These are phyloP conservation scores for Chenopodium berlandieri DNA, from an alignment of 148 eudicot genomes.

Conservation along the genomic window DNA sequence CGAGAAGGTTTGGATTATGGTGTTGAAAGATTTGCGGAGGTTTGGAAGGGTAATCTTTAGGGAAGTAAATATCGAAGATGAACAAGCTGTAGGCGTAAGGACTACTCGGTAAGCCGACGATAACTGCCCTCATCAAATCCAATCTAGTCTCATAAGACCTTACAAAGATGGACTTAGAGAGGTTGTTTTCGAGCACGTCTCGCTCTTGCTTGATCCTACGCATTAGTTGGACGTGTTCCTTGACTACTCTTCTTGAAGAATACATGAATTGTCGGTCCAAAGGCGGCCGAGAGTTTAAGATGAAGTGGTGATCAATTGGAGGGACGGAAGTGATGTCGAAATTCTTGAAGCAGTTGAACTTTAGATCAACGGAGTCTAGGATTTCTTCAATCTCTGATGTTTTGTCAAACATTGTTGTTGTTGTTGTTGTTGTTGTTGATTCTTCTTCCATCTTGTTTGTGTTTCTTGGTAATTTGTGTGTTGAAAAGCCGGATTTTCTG, in stretches of 20 bases:
- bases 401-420: neutral
- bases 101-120: constrained; percentile 6
- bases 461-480: too few species aligned
- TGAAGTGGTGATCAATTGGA: constrained; percentile 24
- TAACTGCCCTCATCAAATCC: constrained; percentile 21
- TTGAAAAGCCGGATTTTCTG: too few species aligned
- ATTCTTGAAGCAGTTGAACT: constrained; percentile 6
- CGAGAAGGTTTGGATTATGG: neutral
- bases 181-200: constrained; percentile 11
- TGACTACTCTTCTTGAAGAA: neutral
- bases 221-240: neutral
- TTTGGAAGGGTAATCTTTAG: constrained; percentile 21
- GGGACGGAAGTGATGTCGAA: constrained; percentile 6
- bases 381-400: constrained; percentile 26
- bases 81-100: constrained; percentile 22
- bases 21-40: constrained; percentile 16
- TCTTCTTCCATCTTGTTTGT: too few species aligned
- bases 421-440: neutral
- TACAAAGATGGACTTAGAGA: constrained; percentile 21
- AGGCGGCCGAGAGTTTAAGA: neutral
- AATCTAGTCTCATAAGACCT: constrained; percentile 19
- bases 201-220: constrained; percentile 17
- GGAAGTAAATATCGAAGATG: constrained; percentile 25
- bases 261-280: neutral
- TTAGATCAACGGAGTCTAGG: constrained; percentile 13